Evolutionary conservation across 2,329 filamentous ascomycete genomes (phyloP), one percentile per base, ranked within the genome.

Genomic region (Fusarium dimerum): DNA sequence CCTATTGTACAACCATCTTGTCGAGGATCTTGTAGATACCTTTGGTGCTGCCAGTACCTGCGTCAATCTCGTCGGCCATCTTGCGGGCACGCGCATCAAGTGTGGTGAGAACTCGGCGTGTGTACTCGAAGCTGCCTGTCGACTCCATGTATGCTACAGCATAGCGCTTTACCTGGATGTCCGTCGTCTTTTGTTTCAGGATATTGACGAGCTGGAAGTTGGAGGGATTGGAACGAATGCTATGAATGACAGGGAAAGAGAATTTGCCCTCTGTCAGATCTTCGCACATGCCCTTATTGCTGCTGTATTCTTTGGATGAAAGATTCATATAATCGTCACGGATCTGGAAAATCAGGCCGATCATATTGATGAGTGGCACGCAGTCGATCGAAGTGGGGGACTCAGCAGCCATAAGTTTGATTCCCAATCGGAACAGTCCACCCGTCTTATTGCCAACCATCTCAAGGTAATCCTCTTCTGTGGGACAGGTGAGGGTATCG

Each of bases 211-310:
- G 82, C 66, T 95, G 87, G 61, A 89, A 78, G 68, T 92, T 89
- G 30, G 76, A 74, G 16, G 84, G 89, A 68, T 92, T 83, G 54
- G 87, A 77, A 54, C 90, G 89, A 62, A 97, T 95, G 70, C 89
- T 88, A 75, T 97, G 93, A 65, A 97, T 96, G 65, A 97, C 87
- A 40, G 92, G 92, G 70, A 97, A 97, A 26, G 88, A 93, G 76
- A 97, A 97, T 79, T 97, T 97, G 58, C 93, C 93, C 76, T 97
- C 94, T 1, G 92, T 97, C 63, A 97, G 76, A 73, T 97, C 94
- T 76, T 97, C 93, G 72, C 90, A 96, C 62, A 96, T 83, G 45
- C 93, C 94, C 76, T 97, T 97, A 72, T 96, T 93, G 59, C 88
- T 79, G 38, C 86, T 86, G 77, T 97, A 97, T 66, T 86, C 80